Percentiles rank a stretch among this genome's conserved stretches.
These are phyloP conservation scores for Cladorrhinum samala DNA, from an alignment of 495 filamentous ascomycete genomes.

Conservation along the genomic window DNA sequence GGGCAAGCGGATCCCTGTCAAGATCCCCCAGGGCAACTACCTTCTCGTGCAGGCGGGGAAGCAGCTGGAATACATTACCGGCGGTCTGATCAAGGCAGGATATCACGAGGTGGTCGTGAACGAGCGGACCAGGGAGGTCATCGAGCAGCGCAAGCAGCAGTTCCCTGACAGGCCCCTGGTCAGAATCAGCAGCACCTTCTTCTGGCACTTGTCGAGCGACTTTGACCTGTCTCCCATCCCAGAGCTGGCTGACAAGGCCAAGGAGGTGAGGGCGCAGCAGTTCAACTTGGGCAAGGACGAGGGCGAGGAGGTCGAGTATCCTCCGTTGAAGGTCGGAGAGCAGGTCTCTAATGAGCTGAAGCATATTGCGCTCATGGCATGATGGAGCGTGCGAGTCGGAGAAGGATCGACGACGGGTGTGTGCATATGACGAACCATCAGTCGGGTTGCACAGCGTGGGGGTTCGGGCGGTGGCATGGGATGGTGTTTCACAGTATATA, in stretches of 20 bases:
- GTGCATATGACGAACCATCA: neutral
- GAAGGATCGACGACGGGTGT: neutral
- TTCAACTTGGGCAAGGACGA: slow-evolving; percentile 39
- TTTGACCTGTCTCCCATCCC: slow-evolving; percentile 40
- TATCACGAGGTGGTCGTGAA: slow-evolving; percentile 51
- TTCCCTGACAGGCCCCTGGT: slow-evolving; percentile 39
- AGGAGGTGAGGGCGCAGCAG: slow-evolving; percentile 33
- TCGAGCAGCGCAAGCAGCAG: slow-evolving; percentile 28
- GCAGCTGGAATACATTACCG: slow-evolving; percentile 48
- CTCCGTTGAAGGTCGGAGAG: slow-evolving; percentile 41
- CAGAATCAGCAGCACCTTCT: slow-evolving; percentile 45
- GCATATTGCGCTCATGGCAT: slow-evolving; percentile 40
- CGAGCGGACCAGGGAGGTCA: slow-evolving; percentile 33
- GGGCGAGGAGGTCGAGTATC: slow-evolving; percentile 38
- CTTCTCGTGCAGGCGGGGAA: slow-evolving; percentile 49
- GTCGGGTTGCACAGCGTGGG: neutral
- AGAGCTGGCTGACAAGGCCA: slow-evolving; percentile 29
- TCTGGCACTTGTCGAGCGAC: slow-evolving; percentile 46
- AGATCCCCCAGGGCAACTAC: slow-evolving; percentile 42
- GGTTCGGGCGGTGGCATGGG: neutral
- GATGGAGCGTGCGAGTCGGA: neutral
- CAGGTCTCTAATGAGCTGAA: slow-evolving; percentile 39
- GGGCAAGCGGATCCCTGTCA: slow-evolving; percentile 42
- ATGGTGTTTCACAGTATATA: neutral
- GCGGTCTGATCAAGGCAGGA: slow-evolving; percentile 47